Evolutionary conservation across 129 eudicot species (phyloP).

Genomic region (Erigeron canadensis): DNA sequence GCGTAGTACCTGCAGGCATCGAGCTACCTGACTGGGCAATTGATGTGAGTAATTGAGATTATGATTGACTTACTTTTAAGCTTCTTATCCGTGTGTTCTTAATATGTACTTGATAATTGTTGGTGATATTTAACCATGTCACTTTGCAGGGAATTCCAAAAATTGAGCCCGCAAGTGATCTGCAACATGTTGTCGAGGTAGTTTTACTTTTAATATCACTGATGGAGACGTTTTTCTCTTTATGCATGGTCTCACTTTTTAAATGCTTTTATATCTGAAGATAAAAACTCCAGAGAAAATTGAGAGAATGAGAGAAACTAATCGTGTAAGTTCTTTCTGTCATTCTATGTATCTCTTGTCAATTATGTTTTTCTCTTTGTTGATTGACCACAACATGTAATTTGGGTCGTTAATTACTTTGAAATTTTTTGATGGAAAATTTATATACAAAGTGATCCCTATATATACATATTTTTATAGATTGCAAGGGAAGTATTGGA

Average conservation of each 20-base stretch:
- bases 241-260: slow-evolving; percentile 10
- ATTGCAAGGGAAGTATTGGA: slow-evolving; percentile 94
- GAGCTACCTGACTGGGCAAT: slow-evolving; percentile 93
- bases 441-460: not conserved
- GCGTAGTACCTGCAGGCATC: slow-evolving; percentile 64
- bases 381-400: no score
- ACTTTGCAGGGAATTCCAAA: slow-evolving; percentile 75
- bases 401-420: not conserved
- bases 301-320: slow-evolving; percentile 88
- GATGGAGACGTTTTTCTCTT: slow-evolving; percentile 1
- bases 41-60: slow-evolving; percentile 63
- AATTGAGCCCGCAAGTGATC: slow-evolving; percentile 80
- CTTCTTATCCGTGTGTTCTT: not conserved
- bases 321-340: slow-evolving; percentile 53
- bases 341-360: not conserved
- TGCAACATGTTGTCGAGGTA: slow-evolving; percentile 95
- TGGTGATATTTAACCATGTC: slow-evolving; percentile 12
- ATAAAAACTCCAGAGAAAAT: slow-evolving; percentile 89
- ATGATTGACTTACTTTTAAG: slow-evolving; percentile 1
- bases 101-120: not conserved
- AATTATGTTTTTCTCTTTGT: not conserved
- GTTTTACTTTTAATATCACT: not conserved
- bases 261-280: slow-evolving; percentile 42
- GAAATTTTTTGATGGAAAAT: not conserved
- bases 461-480: slow-evolving; percentile 36